These are phyloP conservation scores for Euptelea pleiosperma DNA, from an alignment of 164 flowering plant species.

Conservation along the genomic window DNA sequence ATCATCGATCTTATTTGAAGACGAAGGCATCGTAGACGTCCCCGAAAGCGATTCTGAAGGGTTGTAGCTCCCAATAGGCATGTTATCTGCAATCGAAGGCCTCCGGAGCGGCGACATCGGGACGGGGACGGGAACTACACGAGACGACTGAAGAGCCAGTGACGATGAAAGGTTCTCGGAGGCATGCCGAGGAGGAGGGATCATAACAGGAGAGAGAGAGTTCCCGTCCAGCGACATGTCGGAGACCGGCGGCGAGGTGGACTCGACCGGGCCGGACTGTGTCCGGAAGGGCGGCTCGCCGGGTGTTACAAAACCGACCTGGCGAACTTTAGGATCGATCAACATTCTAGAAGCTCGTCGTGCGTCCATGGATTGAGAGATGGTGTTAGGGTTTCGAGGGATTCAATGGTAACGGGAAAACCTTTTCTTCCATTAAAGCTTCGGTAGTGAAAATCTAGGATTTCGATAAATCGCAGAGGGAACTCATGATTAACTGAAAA, in stretches of 20 bases:
- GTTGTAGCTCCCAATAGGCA: constrained; percentile 59
- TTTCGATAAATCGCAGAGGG: too few species aligned
- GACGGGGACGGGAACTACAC: constrained; percentile 32
- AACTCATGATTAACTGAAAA: too few species aligned
- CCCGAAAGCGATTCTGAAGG: constrained; percentile 46
- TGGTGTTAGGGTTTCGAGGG: constrained; percentile 9
- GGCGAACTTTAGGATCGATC: constrained; percentile 74
- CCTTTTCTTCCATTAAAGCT: constrained; percentile 15
- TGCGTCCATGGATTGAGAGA: constrained; percentile 44
- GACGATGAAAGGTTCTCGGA: constrained; percentile 38
- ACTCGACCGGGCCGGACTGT: constrained; percentile 33
- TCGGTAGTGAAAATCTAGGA: not conserved
- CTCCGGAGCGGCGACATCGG: constrained; percentile 32
- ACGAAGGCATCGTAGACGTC: constrained; percentile 30
- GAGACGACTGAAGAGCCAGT: constrained; percentile 10
- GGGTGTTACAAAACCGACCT: constrained; percentile 72
- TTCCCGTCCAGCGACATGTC: constrained; percentile 44
- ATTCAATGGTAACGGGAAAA: not conserved
- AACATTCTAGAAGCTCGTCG: constrained; percentile 47
- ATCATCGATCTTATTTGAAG: constrained; percentile 31
- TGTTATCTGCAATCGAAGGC: constrained; percentile 20
- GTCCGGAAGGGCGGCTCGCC: constrained; percentile 38
- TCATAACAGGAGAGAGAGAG: constrained; percentile 74
- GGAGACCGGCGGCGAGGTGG: constrained; percentile 36
- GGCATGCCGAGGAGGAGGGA: constrained; percentile 65